Evolutionary conservation across 257 asterid species (phyloP).

Genomic region (Jacaranda copaia): DNA sequence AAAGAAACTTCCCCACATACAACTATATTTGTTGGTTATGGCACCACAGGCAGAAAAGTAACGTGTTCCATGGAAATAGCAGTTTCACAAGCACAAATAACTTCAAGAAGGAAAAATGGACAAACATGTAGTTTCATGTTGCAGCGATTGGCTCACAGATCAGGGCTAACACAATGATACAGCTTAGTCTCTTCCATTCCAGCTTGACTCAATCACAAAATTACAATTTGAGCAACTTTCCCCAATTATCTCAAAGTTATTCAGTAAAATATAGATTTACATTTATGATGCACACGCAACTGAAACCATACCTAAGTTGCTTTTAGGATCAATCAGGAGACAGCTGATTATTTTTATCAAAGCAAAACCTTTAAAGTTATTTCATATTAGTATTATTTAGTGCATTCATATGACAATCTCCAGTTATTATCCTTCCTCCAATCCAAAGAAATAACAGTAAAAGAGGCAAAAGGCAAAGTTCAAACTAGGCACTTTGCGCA

Average conservation of each 20-base stretch:
- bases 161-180: not conserved
- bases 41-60: conserved; percentile 11
- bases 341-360: not conserved
- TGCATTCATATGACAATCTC: not conserved
- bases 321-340: conserved; percentile 12
- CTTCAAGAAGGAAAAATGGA: not conserved
- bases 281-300: not conserved
- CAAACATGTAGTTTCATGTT: not conserved
- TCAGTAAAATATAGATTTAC: not conserved
- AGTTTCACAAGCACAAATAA: conserved; percentile 1
- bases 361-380: not conserved
- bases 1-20: not conserved
- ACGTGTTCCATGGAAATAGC: conserved; percentile 10
- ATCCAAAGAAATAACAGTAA: not conserved
- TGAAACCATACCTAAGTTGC: not conserved
- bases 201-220: not conserved
- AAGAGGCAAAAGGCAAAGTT: conserved; percentile 2
- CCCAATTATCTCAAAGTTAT: not conserved
- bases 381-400: not conserved
- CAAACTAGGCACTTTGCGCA: not conserved
- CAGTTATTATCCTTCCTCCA: not conserved
- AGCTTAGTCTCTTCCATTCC: conserved; percentile 15
- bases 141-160: not conserved
- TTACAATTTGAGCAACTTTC: not conserved
- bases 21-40: not conserved